Evolutionary conservation across 2,329 filamentous ascomycete genomes (phyloP).

Genomic region (Sporothrix euskadiensis): DNA sequence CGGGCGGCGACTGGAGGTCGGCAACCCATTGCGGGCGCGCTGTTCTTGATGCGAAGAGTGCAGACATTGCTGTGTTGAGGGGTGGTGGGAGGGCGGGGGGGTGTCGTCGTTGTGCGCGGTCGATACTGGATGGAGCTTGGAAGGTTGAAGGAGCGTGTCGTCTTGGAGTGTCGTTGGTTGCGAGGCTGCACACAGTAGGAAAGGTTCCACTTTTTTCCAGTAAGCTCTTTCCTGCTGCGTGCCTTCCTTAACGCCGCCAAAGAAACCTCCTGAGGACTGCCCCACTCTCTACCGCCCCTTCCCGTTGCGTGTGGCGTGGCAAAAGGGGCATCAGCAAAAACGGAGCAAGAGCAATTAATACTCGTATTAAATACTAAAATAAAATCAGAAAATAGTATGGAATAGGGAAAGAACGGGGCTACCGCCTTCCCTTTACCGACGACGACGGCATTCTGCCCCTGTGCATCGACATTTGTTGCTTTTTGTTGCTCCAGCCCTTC

Average conservation of each 20-base stretch:
- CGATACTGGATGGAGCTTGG: background rate
- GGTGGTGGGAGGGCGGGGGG: background rate
- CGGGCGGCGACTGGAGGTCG: conserved; percentile 71
- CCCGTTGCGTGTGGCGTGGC: conserved; percentile 24
- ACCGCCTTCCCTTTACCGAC: conserved; percentile 5
- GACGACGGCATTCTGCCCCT: conserved; percentile 19
- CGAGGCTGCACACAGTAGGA: background rate
- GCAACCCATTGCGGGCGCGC: conserved; percentile 74
- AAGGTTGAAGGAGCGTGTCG: background rate
- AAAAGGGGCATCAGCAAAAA: conserved; percentile 17
- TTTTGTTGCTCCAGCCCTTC: background rate
- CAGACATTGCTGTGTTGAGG: conserved; percentile 34
- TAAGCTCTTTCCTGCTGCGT: background rate
- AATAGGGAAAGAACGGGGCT: conserved; percentile 17
- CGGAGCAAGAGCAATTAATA: conserved; percentile 6
- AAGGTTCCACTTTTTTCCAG: conserved; percentile 4
- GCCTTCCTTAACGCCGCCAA: background rate
- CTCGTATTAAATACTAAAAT: conserved; percentile 8
- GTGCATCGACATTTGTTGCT: background rate
- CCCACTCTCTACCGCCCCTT: conserved; percentile 24
- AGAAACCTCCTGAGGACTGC: background rate
- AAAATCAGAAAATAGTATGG: conserved; percentile 5
- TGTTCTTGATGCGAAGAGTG: conserved; percentile 30
- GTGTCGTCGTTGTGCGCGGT: background rate
- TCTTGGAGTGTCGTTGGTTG: background rate